Evolutionary conservation across 2,329 filamentous ascomycete species (phyloP).

Genomic region (Aspergillus fumigatus): DNA sequence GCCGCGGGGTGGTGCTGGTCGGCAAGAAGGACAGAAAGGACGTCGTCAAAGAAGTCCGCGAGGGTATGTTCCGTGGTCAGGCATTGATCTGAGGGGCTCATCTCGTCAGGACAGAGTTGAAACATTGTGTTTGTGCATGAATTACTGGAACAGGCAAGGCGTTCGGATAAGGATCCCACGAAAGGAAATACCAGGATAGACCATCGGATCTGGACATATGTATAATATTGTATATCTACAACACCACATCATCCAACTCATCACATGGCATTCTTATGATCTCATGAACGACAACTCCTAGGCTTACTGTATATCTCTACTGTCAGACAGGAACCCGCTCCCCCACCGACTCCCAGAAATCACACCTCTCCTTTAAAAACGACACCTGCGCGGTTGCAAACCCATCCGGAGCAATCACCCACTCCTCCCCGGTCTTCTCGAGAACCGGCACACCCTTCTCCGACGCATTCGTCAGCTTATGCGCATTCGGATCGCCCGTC

Average conservation of each 20-base stretch:
- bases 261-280: background rate
- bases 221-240: constrained; percentile 6
- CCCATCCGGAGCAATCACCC: constrained; percentile 46
- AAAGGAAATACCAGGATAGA: constrained; percentile 1
- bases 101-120: constrained; percentile 5
- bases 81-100: constrained; percentile 59
- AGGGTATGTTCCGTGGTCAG: constrained; percentile 80
- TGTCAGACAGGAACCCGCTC: constrained; percentile 44
- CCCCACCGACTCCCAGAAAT: constrained; percentile 50
- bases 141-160: background rate
- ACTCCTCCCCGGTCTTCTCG: constrained; percentile 42
- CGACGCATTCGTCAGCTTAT: constrained; percentile 48
- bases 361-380: constrained; percentile 46
- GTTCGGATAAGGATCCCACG: constrained; percentile 1
- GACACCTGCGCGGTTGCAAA: constrained; percentile 39
- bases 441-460: constrained; percentile 43
- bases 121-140: constrained; percentile 15
- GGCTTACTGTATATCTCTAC: background rate
- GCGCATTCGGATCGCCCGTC: constrained; percentile 54
- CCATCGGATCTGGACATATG: background rate
- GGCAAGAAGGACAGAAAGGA: constrained; percentile 86
- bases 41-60: constrained; percentile 84
- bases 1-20: constrained; percentile 83
- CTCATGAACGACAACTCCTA: background rate
- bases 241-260: background rate